Evolutionary conservation across 164 flowering plant species (phyloP), one percentile per base, ranked within the genome.

Genomic region (Umbellularia californica): DNA sequence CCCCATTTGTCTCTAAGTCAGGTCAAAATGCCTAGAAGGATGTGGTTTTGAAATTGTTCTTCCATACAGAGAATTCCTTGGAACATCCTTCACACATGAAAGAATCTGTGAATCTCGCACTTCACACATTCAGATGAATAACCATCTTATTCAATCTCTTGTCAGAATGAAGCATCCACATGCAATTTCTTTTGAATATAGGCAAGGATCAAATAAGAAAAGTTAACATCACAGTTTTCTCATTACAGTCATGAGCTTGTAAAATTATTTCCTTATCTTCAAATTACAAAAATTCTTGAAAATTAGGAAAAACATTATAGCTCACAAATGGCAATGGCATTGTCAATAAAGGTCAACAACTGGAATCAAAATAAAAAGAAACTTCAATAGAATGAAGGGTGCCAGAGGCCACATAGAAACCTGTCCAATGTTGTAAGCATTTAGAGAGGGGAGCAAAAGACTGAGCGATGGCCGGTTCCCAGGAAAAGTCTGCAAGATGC

Each of bases 401-500:
- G 67, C 9, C 50, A 68, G 58, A 63, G 47, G 67, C 47, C n/a
- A 15, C 81, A 78, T 5, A 60, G 76, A 77, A 47, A 92, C 99
- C 99, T 92, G 97, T 51, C 99, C 99, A 81, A 95, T 81, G 73
- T 84, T 90, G 82, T 90, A 95, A 78, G 98, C 97, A 87, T 82
- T 83, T 78, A 95, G 77, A 62, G 85, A 80, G n/a, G 99, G 93
- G 74, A 95, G 94, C 71, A 95, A 84, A 77, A 95, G 87, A 84
- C 98, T 88, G 75, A 95, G 81, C 74, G 98, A 93, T 68, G 98
- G 99, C 58, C 99, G 88, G 73, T 93, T 93, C 72, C 99, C 99
- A 71, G 96, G 73, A 86, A 95, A 93, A 7, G 96, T 95, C 99
- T 95, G 92, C 71, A 52, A 41, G 79, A 71, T 25, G 68, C 3